Base-by-base conservation (phyloP, 176 grass and related monocot species). In the Metroxylon sagu region DNA sequence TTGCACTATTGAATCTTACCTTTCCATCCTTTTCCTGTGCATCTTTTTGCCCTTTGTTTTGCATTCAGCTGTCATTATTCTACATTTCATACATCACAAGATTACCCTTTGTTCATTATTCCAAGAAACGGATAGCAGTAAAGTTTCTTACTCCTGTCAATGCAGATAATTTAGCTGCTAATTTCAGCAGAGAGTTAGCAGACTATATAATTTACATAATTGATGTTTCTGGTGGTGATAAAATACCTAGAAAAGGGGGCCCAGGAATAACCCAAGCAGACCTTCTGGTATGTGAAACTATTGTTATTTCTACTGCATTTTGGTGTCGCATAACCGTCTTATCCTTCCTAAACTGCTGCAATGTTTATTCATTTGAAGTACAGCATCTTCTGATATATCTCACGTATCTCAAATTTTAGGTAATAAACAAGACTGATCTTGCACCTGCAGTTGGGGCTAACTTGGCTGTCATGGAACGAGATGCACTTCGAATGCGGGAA, bases 121-220 rank as follows among this genome's bases (percentile, higher is more conserved):
- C 35, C 35, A 43, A 14, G 35, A 43, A 43, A 43, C 8, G 14
- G 8, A 14, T 3, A 43, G 35, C 2, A 14, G 8, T 43, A 43
- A 43, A 43, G 35, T 2, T 12, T 43, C 35, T 43, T 43, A 43
- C 35, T 14, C 35, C 14, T 43, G 35, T 43, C 35, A 43, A 3
- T 81, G 82, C 81, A 98, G 93, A 98, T 88, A 98, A 98, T 69
- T 76, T 98, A 74, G 93, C 87, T 5, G 87, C 93, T 49, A 98
- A 98, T 70, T 98, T 98, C 73, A 92, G 93, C 76, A 91, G 93
- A 70, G 93, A 98, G 80, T 79, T 92, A 74, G 93, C 84, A 17
- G 93, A 92, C 67, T 89, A 98, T 50, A 92, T 98, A 83, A 98
- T 98, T 71, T 98, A 98, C 65, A 92, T 98, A 53, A 98, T 98